A percentile compares a stretch with the other conserved stretches of the same genome.
phyloP scores from a whole-genome alignment of 805 yeast genomes.

The Huiozyma naganishii region DNA sequence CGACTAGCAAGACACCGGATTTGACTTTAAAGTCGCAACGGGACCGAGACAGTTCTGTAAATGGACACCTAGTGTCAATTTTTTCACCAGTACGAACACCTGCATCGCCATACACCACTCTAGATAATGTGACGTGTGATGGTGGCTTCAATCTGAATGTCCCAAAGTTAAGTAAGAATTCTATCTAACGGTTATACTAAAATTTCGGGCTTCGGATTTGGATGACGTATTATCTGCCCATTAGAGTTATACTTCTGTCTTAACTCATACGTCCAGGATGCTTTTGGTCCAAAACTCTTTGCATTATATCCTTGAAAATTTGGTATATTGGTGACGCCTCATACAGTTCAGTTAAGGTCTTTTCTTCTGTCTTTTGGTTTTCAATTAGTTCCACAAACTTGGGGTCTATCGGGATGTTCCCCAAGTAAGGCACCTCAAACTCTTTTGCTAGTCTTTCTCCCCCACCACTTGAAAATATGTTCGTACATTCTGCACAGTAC shows the following conservation, averaged over 20 bases:
- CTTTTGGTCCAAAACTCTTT: conserved; percentile 25
- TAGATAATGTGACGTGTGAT: not conserved
- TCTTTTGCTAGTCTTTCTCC: conserved; percentile 63
- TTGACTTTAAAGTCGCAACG: no score
- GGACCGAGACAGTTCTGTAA: no score
- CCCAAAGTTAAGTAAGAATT: not conserved
- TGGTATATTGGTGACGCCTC: conserved; percentile 24
- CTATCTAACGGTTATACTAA: not conserved
- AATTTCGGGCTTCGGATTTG: no score
- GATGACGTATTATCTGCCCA: no score
- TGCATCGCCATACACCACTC: not conserved
- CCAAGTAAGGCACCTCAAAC: conserved; percentile 57
- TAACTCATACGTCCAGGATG: conserved; percentile 9
- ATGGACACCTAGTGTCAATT: no score
- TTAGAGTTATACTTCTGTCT: not conserved
- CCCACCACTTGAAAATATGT: conserved; percentile 90
- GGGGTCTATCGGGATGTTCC: conserved; percentile 90
- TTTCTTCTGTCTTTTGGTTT: conserved; percentile 27
- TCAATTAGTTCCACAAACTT: conserved; percentile 83
- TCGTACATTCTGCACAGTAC: conserved; percentile 81
- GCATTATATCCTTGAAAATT: conserved; percentile 38
- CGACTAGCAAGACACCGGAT: no score
- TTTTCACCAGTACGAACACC: not conserved
- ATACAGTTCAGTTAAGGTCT: conserved; percentile 30
- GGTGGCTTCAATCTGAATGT: not conserved